These are phyloP conservation scores for Juncus inflexus DNA, from an alignment of 176 grass and related monocot genomes.

Conservation along the genomic window DNA sequence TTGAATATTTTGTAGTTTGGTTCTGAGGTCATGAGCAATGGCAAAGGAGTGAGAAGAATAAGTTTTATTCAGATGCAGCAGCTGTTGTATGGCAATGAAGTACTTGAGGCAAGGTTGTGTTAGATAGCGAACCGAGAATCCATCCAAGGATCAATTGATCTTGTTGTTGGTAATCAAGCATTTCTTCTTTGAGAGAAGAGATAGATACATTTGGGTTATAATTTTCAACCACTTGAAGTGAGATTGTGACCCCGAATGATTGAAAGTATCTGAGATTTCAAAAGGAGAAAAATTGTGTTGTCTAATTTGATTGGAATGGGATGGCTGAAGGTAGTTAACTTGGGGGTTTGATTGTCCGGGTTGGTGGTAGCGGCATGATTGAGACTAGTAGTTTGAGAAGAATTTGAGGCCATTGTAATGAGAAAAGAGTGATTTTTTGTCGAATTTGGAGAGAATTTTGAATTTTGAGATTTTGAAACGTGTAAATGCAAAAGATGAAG, in stretches of 20 bases:
- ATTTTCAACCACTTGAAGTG: too few species aligned
- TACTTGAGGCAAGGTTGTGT: not conserved
- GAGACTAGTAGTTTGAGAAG: too few species aligned
- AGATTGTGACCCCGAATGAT: not conserved
- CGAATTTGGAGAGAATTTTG: too few species aligned
- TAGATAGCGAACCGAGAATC: not conserved
- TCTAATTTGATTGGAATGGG: not conserved
- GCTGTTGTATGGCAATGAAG: not conserved
- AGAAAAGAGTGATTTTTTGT: too few species aligned
- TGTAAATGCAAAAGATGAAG: too few species aligned
- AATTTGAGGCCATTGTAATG: too few species aligned
- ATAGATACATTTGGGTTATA: not conserved
- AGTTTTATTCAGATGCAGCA: not conserved
- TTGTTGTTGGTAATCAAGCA: not conserved
- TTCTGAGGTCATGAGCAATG: not conserved
- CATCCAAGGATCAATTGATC: not conserved
- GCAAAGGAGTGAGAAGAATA: not conserved
- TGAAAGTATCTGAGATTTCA: not conserved
- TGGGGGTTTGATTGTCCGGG: too few species aligned
- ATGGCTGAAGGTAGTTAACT: not conserved
- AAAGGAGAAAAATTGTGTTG: not conserved
- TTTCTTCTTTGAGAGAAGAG: not conserved
- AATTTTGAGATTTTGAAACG: too few species aligned
- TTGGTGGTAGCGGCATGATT: too few species aligned
- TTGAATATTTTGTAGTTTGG: not conserved